Percentiles rank a stretch among this genome's conserved stretches.
Evolutionary conservation across 1,284 basidiomycete species (phyloP).

Genomic region (Cyathus pygmaeus): DNA sequence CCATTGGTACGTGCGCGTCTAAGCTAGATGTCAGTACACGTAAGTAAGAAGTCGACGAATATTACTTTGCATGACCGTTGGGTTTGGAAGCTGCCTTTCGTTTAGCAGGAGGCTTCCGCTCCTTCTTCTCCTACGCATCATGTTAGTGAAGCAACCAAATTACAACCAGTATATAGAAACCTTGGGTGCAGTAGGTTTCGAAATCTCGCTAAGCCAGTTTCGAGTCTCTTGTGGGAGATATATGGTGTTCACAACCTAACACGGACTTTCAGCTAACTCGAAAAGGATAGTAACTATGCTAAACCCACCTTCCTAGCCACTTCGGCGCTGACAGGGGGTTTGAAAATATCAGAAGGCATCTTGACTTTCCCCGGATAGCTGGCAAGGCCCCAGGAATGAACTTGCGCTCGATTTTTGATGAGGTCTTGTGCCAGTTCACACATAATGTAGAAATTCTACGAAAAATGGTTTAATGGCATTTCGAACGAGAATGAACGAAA

Average conservation of each 20-base stretch:
- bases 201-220: slow-evolving; percentile 61
- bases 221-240: slow-evolving; percentile 73
- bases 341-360: slow-evolving; percentile 86
- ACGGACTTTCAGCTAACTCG: background rate
- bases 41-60: slow-evolving; percentile 11
- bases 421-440: slow-evolving; percentile 91
- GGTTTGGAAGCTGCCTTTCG: slow-evolving; percentile 52
- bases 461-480: slow-evolving; percentile 5
- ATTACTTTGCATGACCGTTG: slow-evolving; percentile 53
- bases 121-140: slow-evolving; percentile 47
- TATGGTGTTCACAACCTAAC: slow-evolving; percentile 68
- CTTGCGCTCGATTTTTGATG: slow-evolving; percentile 76
- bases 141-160: background rate
- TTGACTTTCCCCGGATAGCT: slow-evolving; percentile 85
- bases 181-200: slow-evolving; percentile 43
- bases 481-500: slow-evolving; percentile 1
- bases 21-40: slow-evolving; percentile 2
- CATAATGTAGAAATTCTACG: slow-evolving; percentile 91
- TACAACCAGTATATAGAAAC: slow-evolving; percentile 18
- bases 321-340: slow-evolving; percentile 68
- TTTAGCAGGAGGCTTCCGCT: slow-evolving; percentile 48
- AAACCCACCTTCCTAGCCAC: slow-evolving; percentile 66
- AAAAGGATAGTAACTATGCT: background rate
- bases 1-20: slow-evolving; percentile 43
- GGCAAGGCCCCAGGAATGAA: slow-evolving; percentile 80